These are phyloP conservation scores for Raddia guianensis DNA, from an alignment of 176 grass and related monocot species.

Conservation along the genomic window DNA sequence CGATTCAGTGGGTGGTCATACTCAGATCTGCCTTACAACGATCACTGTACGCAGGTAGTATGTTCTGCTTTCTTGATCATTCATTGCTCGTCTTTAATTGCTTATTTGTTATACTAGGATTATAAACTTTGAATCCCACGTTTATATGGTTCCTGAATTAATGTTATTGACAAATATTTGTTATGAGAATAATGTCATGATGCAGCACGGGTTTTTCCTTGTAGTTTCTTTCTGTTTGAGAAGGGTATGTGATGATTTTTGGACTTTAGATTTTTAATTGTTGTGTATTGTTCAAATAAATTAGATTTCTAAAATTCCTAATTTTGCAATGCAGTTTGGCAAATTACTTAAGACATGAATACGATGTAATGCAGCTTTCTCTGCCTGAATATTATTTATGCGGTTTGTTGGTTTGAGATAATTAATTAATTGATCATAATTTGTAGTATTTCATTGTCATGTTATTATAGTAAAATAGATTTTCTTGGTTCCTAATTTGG, in stretches of 20 bases:
- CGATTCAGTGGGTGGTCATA: conserved; percentile 49
- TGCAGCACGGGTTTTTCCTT: conserved; percentile 16
- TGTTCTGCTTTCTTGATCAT: conserved; percentile 1
- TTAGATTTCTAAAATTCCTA: neutral
- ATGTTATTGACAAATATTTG: neutral
- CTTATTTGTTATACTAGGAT: neutral
- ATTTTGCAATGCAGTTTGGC: neutral
- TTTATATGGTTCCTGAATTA: neutral
- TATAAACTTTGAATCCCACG: neutral
- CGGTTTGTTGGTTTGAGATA: neutral
- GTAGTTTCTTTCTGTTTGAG: conserved; percentile 10
- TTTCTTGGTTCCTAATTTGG: neutral
- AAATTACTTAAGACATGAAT: neutral
- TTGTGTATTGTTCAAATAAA: neutral
- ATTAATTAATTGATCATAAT: neutral
- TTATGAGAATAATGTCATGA: neutral
- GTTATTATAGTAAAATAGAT: neutral
- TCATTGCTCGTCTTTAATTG: neutral
- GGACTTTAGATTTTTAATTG: neutral
- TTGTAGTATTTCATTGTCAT: neutral
- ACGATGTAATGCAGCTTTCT: neutral
- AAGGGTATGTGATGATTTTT: neutral
- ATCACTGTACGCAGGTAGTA: conserved; percentile 40
- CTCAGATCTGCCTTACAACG: conserved; percentile 41
- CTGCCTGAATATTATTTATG: neutral